A percentile compares a stretch with the other conserved stretches of the same genome.
phyloP scores from a whole-genome alignment of 805 yeast genomes.

The Yamadazyma ubonensis region DNA sequence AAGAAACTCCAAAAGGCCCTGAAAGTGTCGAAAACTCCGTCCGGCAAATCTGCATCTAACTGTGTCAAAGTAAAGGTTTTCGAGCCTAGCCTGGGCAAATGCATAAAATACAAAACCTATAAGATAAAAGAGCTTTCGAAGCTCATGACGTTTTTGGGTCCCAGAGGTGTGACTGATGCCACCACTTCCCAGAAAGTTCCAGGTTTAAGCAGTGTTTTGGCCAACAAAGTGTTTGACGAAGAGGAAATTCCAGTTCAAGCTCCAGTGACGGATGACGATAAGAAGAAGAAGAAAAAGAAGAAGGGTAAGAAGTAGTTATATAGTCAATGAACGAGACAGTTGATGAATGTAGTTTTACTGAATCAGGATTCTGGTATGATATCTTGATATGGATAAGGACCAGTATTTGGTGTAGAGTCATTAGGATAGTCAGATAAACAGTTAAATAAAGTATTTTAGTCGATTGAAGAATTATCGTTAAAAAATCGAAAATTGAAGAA shows the following conservation, averaged over 20 bases:
- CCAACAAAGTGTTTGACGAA: constrained; percentile 31
- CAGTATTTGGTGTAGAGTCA: too few species aligned
- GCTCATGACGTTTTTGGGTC: constrained; percentile 71
- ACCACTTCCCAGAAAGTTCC: constrained; percentile 13
- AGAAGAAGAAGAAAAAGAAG: constrained; percentile 30
- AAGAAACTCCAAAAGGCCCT: constrained; percentile 22
- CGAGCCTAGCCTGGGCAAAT: constrained; percentile 63
- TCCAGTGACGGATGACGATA: constrained; percentile 11
- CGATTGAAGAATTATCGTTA: too few species aligned
- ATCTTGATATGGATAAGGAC: too few species aligned
- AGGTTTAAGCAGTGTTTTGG: constrained; percentile 44
- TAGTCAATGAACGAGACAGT: neutral
- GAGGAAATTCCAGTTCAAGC: constrained; percentile 15
- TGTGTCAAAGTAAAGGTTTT: constrained; percentile 56
- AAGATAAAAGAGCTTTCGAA: constrained; percentile 74
- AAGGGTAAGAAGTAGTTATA: constrained; percentile 28
- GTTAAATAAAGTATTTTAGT: too few species aligned
- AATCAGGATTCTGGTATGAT: too few species aligned
- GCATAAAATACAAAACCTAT: constrained; percentile 55
- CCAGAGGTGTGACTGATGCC: constrained; percentile 49
- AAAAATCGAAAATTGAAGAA: too few species aligned
- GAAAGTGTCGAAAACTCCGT: constrained; percentile 11
- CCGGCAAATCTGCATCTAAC: constrained; percentile 25
- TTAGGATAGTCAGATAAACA: too few species aligned
- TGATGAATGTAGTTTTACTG: too few species aligned